These are phyloP conservation scores for Hansfordia pulvinata DNA, from an alignment of 2,329 filamentous ascomycete genomes.

Conservation along the genomic window DNA sequence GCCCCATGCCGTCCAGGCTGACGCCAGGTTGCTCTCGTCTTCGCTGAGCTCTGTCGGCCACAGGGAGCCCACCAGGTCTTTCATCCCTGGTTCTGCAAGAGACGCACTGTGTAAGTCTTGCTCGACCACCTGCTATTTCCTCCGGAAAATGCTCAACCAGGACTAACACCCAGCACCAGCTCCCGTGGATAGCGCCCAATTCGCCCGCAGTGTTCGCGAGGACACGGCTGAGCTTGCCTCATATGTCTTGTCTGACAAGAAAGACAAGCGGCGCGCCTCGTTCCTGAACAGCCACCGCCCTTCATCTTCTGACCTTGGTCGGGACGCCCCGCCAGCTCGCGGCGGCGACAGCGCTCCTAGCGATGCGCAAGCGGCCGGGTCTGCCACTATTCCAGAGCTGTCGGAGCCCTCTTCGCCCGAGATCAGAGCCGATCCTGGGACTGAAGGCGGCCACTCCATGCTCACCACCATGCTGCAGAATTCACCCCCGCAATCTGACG, in stretches of 20 bases:
- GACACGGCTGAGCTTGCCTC: conserved; percentile 79
- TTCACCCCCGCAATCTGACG: conserved; percentile 27
- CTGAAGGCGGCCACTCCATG: conserved; percentile 14
- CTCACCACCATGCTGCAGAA: conserved; percentile 34
- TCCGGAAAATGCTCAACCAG: too few relatives aligned
- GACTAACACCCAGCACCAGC: conserved; percentile 18
- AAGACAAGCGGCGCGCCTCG: conserved; percentile 26
- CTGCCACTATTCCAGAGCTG: conserved; percentile 15
- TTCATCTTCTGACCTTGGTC: too few relatives aligned
- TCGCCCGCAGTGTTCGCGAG: conserved; percentile 68
- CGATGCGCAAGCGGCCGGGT: conserved; percentile 5
- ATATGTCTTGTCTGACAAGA: conserved; percentile 59
- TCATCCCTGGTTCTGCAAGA: conserved; percentile 52
- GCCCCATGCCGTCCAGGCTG: conserved; percentile 6
- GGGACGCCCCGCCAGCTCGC: conserved; percentile 14
- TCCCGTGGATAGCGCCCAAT: conserved; percentile 54
- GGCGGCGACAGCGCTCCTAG: conserved; percentile 11
- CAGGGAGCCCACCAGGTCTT: conserved; percentile 57
- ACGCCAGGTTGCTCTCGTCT: conserved; percentile 14
- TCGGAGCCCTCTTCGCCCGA: conserved; percentile 14
- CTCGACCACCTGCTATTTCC: too few relatives aligned
- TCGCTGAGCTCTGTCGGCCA: conserved; percentile 27
- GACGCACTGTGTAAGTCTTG: conserved; percentile 43
- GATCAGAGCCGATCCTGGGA: conserved; percentile 6
- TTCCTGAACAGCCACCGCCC: conserved; percentile 26